Base-by-base conservation (phyloP, 139 green algal genomes). In the Tetraselmis striata region DNA sequence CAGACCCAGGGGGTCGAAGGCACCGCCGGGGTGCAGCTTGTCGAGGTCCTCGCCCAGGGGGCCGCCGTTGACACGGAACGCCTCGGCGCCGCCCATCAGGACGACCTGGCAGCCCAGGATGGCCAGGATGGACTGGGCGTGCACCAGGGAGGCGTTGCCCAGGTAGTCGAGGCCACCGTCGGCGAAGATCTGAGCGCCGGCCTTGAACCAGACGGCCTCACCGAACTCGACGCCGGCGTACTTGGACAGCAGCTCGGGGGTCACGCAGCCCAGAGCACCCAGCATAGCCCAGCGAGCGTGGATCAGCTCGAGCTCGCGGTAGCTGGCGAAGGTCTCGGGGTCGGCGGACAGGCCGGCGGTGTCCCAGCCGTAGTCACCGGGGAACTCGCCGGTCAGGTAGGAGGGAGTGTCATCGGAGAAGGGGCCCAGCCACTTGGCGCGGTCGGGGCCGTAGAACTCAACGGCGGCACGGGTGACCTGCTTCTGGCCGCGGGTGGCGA, bases 271-370 rank as follows among this genome's bases (percentile, higher is more conserved):
- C 32, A 97, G 88, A 30, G 92, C 91, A 75, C 95, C 96, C 5
- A 99, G 92, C 94, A 99, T 97, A 32, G 96, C 96, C 97, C 97
- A 99, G 84, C 96, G 92, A 23, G 93, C 94, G 91, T 99, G 96
- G 89, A 99, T 97, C 59, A 99, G 81, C 93, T 99, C 96, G 76
- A 95, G 82, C 93, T 98, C 95, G 81, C 96, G 91, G 92, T 98
- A 98, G 83, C 90, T 81, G 77, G 92, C 87, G 87, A 98, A 98
- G 87, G 94, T 98, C 90, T 97, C 90, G 79, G 95, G 95, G 90
- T 98, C 95, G 76, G 95, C 93, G 26, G 95, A 98, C 84, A 98
- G 93, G 81, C 95, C 95, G 80, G 93, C 95, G 77, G 95, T 98
- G 92, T 98, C 95, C 95, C 95, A 98, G 87, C 95, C 95, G 86